Base-by-base conservation (phyloP, 2,329 filamentous ascomycete genomes). In the Zymoseptoria passerinii region DNA sequence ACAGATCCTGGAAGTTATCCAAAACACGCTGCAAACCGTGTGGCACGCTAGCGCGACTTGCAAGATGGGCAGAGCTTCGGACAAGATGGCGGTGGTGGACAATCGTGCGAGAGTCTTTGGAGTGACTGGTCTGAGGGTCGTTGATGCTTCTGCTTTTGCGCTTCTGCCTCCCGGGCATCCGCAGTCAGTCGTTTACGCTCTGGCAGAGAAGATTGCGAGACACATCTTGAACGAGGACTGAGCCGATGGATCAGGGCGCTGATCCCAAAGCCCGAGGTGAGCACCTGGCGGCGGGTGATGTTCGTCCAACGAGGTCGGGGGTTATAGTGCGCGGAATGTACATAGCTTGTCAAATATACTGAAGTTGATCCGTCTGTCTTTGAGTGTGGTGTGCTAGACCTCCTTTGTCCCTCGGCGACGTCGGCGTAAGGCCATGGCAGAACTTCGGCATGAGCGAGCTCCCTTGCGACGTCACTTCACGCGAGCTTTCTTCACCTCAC, bases 161-260 rank as follows among this genome's bases (percentile, higher is more conserved):
- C 48, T 68, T 13, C 48, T 67, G 53, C 63, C 65, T 4, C 64
- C 66, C 20, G 66, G 67, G 18, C 66, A 68, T 55, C 65, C 67
- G 6, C 59, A 66, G 55, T 60, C 56, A 27, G 68, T 63, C 2
- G 60, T 63, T 20, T 61, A 61, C 53, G 59, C 57, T 1, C n/a
- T 61, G 48, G 59, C 57, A 5, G 59, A 61, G 54, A 59, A 59
- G 54, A 61, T 61, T 16, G 54, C 52, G 19, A 49, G 48, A 10
- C 51, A 59, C 19, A 57, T 61, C 13, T 29, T 57, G 50, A 54
- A 51, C 20, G 58, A 50, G 8, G 23, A 50, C 49, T 44, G 35
- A 44, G 35, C 16, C 13, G 10, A 3, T n/a, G n/a, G n/a, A n/a
- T n/a, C n/a, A n/a, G n/a, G n/a, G n/a, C n/a, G n/a, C n/a, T n/a